Base-by-base conservation (phyloP, 106 monocot species). In the Platanthera zijinensis region DNA sequence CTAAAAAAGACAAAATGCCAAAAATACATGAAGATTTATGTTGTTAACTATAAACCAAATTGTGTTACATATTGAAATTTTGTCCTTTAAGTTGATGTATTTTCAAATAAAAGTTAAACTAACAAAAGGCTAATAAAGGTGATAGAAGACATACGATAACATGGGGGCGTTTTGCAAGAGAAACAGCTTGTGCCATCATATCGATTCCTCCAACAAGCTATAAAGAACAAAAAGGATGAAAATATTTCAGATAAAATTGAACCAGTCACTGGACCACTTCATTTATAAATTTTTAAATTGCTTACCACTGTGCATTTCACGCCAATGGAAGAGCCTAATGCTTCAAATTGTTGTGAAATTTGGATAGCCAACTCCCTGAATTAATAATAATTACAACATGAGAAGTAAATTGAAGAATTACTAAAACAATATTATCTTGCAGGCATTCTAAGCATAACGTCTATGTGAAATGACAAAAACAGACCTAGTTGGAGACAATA, bases 161-260 rank as follows among this genome's bases (percentile, higher is more conserved):
- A 74, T 96, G 96, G 3, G 96, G 96, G 5, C 96, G 96, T 66
- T 91, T 96, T 83, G 76, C 96, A 73, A 96, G 85, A 80, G 85
- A 69, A 67, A 89, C 78, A 3, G 89, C 76, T 86, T 96, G 89
- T 59, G 85, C 83, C 78, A 86, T 76, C 89, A 89, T 93, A 66
- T 89, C 86, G 10, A 93, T 80, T 54, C 93, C 93, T 72, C 96
- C 96, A 63, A 96, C 87, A 87, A 96, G 89, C 96, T 96, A 83
- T 75, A 71, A 72, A 69, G 76, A 71, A 66, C 11, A n/a, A 72
- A 72, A 71, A 48, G 22, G 51, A 10, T 19, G 50, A n/a, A 10
- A 72, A 46, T 51, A 10, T 51, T 14, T 19, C 3, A 50, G n/a
- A n/a, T n/a, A n/a, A n/a, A n/a, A n/a, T n/a, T n/a, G n/a, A n/a